Conservation (phyloP, 306 rosid species). For the Medicago lupulina region DNA sequence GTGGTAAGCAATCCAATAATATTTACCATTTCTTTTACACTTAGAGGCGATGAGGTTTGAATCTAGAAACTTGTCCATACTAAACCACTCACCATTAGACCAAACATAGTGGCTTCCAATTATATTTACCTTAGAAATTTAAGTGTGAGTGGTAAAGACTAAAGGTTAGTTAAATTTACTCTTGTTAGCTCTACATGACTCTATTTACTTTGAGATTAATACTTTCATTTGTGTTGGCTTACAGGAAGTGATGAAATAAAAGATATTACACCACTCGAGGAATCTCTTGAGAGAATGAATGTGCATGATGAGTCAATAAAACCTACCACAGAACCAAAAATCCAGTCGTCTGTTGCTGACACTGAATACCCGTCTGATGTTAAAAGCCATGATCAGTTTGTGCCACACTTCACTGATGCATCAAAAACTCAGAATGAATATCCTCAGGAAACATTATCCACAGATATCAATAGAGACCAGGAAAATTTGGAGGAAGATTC, state of each 20-base stretch:
- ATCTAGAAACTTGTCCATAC: too few species aligned
- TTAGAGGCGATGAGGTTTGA: too few species aligned
- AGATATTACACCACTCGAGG: slow-evolving; percentile 28
- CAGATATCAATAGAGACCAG: slow-evolving; percentile 8
- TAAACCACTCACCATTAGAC: too few species aligned
- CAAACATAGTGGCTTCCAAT: too few species aligned
- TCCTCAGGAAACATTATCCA: background rate
- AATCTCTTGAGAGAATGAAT: slow-evolving; percentile 56
- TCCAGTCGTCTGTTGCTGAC: slow-evolving; percentile 6
- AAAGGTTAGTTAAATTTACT: too few species aligned
- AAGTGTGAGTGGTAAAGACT: too few species aligned
- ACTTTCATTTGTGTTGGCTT: slow-evolving; percentile 24
- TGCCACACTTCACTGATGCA: slow-evolving; percentile 34
- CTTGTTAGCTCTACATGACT: too few species aligned
- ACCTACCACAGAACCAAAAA: background rate
- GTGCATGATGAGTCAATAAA: slow-evolving; percentile 43
- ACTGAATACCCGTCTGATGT: slow-evolving; percentile 13
- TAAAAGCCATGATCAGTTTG: slow-evolving; percentile 26
- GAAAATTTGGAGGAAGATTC: slow-evolving; percentile 54
- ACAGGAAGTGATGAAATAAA: slow-evolving; percentile 51
- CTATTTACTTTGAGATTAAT: background rate
- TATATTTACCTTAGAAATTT: too few species aligned
- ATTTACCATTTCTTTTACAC: too few species aligned
- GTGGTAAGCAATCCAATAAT: too few species aligned
- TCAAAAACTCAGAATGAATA: slow-evolving; percentile 11